Conservation (phyloP, 2,329 filamentous ascomycete genomes). For the Verticillium alfalfae region DNA sequence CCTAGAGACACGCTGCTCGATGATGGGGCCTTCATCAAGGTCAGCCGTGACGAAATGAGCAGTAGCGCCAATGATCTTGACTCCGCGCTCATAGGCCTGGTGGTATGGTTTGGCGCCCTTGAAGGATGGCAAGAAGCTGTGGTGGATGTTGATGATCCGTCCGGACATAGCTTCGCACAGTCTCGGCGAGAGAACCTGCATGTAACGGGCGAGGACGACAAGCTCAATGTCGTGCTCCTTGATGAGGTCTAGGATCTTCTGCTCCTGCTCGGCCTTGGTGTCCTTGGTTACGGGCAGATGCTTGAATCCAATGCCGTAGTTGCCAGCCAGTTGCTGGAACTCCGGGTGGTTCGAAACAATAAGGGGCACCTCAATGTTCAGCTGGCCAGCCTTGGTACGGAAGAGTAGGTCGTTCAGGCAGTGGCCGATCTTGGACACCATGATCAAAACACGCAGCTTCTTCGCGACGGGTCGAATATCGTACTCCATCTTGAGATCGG, state of each 20-base stretch:
- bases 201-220: constrained; percentile 77
- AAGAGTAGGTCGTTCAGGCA: constrained; percentile 81
- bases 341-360: constrained; percentile 82
- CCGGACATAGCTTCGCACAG: constrained; percentile 76
- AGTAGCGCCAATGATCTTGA: constrained; percentile 84
- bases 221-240: constrained; percentile 66
- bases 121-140: constrained; percentile 80
- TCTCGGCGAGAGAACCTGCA: constrained; percentile 75
- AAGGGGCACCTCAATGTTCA: constrained; percentile 69
- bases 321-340: constrained; percentile 60
- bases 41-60: constrained; percentile 84
- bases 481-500: constrained; percentile 64
- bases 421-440: constrained; percentile 86
- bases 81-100: constrained; percentile 78
- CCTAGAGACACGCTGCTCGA: constrained; percentile 74
- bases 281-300: constrained; percentile 76
- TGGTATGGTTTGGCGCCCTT: constrained; percentile 87
- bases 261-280: constrained; percentile 71
- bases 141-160: constrained; percentile 89
- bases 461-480: constrained; percentile 61
- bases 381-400: constrained; percentile 67
- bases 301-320: constrained; percentile 73
- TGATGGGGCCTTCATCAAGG: constrained; percentile 81
- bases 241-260: constrained; percentile 65
- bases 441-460: constrained; percentile 75